A percentile compares a stretch with the other conserved stretches of the same genome.
Conservation (phyloP, 176 grass and related monocot species). For the Calamus simplicifolius region DNA sequence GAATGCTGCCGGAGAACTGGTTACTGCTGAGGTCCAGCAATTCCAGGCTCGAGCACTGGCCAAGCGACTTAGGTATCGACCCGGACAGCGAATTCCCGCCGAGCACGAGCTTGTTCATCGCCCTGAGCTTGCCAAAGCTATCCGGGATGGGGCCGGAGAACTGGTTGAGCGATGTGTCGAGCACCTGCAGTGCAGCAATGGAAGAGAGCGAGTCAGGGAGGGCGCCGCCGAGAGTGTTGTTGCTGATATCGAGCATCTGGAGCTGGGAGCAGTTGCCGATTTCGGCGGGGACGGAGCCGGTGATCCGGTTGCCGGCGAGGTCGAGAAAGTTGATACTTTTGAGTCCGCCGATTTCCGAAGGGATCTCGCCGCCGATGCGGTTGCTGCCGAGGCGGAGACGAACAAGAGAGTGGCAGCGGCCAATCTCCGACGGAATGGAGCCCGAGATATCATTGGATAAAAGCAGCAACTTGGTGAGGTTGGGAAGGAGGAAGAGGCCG, state of each 20-base stretch:
- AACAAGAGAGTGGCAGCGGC: constrained; percentile 40
- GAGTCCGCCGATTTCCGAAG: constrained; percentile 44
- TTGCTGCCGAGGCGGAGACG: constrained; percentile 67
- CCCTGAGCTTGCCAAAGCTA: constrained; percentile 28
- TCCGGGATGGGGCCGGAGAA: constrained; percentile 41
- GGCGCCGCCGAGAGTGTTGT: constrained; percentile 51
- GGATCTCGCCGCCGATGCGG: constrained; percentile 49
- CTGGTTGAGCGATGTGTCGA: constrained; percentile 64
- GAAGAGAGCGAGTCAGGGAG: constrained; percentile 48
- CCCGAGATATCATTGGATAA: constrained; percentile 89
- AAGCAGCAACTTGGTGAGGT: constrained; percentile 87
- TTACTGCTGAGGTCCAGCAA: constrained; percentile 83
- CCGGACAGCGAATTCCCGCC: constrained; percentile 55
- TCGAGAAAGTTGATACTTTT: constrained; percentile 80
- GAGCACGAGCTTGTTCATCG: constrained; percentile 59
- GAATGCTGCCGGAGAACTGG: constrained; percentile 47
- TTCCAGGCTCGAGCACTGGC: constrained; percentile 52
- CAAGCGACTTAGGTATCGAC: constrained; percentile 52
- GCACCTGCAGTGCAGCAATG: constrained; percentile 50
- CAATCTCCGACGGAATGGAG: constrained; percentile 53
- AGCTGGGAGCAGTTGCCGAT: constrained; percentile 70
- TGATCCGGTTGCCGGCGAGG: constrained; percentile 61
- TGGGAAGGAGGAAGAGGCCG: constrained; percentile 65
- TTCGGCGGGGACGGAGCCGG: constrained; percentile 39
- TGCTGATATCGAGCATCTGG: constrained; percentile 82